Base-by-base conservation (phyloP, 345 rosid genomes). In the Pugionium dolabratum region DNA sequence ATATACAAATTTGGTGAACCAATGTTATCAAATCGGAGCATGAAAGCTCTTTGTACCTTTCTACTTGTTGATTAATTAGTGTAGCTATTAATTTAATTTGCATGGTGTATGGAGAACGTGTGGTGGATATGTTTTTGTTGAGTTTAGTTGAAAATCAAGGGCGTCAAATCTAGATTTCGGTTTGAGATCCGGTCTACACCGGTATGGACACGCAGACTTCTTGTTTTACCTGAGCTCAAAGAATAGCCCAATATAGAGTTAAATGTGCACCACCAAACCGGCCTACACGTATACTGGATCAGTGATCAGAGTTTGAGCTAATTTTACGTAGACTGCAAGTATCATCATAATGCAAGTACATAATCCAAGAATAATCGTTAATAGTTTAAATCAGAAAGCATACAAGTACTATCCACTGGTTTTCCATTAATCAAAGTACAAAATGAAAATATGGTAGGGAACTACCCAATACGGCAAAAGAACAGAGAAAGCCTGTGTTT, bases 1-100 rank as follows among this genome's bases (percentile, higher is more conserved):
- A 51, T 33, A 43, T 56, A 11, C 2, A 65, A 18, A 41, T 72
- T 72, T 72, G 76, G 76, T 72, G 54, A 72, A 65, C 61, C 35
- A 65, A 43, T 50, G 18, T 48, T 72, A 65, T 72, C 71, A 72
- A 64, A 18, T 41, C 3, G 3, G 52, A 47, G 11, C 10, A n/a
- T 5, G 75, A 71, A n/a, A 55, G 69, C 63, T 71, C 64, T 47
- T 31, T 71, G 1, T 71, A 0, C 37, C 31, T 54, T 56, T 37
- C 54, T 55, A 10, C 62, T 36, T 4, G 40, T 4, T 1, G 40
- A 3, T 18, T 18, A 4, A 31, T 54, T 54, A 36, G 35, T 55
- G 30, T 70, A 37, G n/a, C 42, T 40, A 36, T 33, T 59, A 45
- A 2, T 35, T 9, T 61, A 70, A 29, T 35, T 44, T 2, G 54